Evolutionary conservation across 805 yeast genomes (phyloP).

Genomic region (Schizosaccharomyces octosporus): DNA sequence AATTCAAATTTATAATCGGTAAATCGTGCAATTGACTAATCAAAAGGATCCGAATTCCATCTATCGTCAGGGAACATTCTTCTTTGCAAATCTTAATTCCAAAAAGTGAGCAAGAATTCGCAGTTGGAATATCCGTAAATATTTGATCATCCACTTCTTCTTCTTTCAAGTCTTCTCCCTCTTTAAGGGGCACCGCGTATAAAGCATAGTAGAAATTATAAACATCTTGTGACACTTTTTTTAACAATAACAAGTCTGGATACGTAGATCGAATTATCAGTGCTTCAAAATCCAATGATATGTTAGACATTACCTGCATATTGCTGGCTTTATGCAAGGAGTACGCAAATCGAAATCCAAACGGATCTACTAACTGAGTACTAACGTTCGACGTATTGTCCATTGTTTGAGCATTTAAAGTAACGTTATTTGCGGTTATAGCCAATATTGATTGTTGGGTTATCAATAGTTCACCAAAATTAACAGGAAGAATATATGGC

Average conservation of each 20-base stretch:
- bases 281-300: slow-evolving; percentile 57
- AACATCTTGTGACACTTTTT: slow-evolving; percentile 48
- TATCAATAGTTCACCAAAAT: slow-evolving; percentile 51
- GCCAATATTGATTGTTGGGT: slow-evolving; percentile 45
- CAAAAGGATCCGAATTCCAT: slow-evolving; percentile 56
- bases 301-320: slow-evolving; percentile 31
- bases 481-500: slow-evolving; percentile 77
- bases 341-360: slow-evolving; percentile 35
- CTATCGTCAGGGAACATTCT: slow-evolving; percentile 35
- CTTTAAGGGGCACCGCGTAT: background rate
- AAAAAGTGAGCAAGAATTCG: background rate
- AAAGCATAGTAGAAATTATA: slow-evolving; percentile 21
- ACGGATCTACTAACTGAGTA: slow-evolving; percentile 66
- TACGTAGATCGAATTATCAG: slow-evolving; percentile 57
- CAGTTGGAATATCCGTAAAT: too few relatives aligned
- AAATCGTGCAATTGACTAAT: slow-evolving; percentile 81
- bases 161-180: background rate
- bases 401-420: slow-evolving; percentile 69
- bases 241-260: slow-evolving; percentile 63
- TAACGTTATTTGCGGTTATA: slow-evolving; percentile 49
- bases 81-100: slow-evolving; percentile 23
- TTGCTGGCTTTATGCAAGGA: slow-evolving; percentile 52
- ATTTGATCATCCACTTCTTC: background rate
- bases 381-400: slow-evolving; percentile 33
- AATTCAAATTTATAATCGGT: slow-evolving; percentile 57